Base-by-base conservation (phyloP, 805 yeast species). In the Yamadazyma phyllophila region DNA sequence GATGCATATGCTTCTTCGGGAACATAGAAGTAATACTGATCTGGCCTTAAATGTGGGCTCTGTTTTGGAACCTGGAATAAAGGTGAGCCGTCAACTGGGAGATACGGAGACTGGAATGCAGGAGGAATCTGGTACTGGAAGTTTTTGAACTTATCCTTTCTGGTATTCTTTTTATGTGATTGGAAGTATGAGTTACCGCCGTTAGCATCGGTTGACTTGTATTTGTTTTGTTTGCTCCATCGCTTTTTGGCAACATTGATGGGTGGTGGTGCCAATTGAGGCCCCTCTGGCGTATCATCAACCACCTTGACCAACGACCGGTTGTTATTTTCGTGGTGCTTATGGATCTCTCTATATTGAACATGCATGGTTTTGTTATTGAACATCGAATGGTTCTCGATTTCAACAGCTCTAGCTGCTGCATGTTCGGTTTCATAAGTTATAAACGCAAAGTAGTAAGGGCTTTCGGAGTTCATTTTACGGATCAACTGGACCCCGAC, bases 351-450 rank as follows among this genome's bases (percentile, higher is more conserved):
- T 46, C 87, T 78, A 60, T 84, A 87, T 63, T 88, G 95, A 39
- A 89, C 96, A 62, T 86, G 94, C 73, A 89, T 85, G 7, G 92
- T 84, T 60, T 77, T 83, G 47, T 79, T 81, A 56, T 80, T 67
- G 58, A 89, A 81, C 61, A 83, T 77, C 2, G 95, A 75, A 64
- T 88, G 96, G 59, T 90, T 88, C 59, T 87, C 94, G 50, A 82
- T 74, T 62, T 88, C 95, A 44, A 89, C 88, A 1, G 96, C 96
- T 39, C 87, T 75, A 4, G 94, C 95, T 7, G 96, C 96, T 16
- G 94, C 80, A 16, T 76, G 74, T 54, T 84, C 90, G 9, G 75
- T 70, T 30, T 70, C 72, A 57, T 70, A 89, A 47, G 78, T 78
- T 49, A 89, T 78, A 57, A 89, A 88, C 1, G 95, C 96, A 72